These are phyloP conservation scores for Passalora sequoiae DNA, from an alignment of 2,329 filamentous ascomycete genomes.

Conservation along the genomic window DNA sequence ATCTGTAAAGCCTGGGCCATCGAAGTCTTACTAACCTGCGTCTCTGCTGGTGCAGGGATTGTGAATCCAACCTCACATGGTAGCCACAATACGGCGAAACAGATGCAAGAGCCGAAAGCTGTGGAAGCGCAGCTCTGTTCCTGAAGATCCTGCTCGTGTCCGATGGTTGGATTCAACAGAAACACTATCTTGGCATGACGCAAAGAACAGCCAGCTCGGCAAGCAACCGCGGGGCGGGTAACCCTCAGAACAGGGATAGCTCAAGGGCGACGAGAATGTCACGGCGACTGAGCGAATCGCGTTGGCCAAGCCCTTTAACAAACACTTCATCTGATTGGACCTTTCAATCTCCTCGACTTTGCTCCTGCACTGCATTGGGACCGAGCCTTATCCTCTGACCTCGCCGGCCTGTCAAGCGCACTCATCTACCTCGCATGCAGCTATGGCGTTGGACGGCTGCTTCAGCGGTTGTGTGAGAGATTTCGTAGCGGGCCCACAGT, in stretches of 20 bases:
- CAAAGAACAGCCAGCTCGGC: background rate
- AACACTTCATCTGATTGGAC: conserved; percentile 2
- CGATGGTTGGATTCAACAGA: background rate
- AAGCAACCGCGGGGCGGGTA: background rate
- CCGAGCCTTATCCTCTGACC: conserved; percentile 14
- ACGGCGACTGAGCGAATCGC: background rate
- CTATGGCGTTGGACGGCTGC: conserved; percentile 4
- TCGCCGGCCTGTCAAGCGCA: conserved; percentile 9
- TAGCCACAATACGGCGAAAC: too few relatives aligned
- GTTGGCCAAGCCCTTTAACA: background rate
- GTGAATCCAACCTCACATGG: too few relatives aligned
- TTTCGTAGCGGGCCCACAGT: conserved; percentile 10
- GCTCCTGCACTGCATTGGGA: conserved; percentile 5
- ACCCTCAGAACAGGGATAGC: background rate
- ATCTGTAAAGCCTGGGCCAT: background rate
- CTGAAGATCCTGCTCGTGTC: conserved; percentile 1
- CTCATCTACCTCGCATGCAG: conserved; percentile 10
- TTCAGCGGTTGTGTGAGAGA: background rate
- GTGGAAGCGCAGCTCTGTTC: background rate
- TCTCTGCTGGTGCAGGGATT: too few relatives aligned
- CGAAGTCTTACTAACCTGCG: too few relatives aligned
- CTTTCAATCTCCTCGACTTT: background rate
- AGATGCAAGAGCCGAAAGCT: too few relatives aligned
- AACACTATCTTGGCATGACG: background rate
- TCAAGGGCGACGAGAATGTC: background rate